Percentiles rank a stretch among this genome's conserved stretches.
phyloP scores from a whole-genome alignment of 2,329 filamentous ascomycete species.

The Shiraia bambusicola region DNA sequence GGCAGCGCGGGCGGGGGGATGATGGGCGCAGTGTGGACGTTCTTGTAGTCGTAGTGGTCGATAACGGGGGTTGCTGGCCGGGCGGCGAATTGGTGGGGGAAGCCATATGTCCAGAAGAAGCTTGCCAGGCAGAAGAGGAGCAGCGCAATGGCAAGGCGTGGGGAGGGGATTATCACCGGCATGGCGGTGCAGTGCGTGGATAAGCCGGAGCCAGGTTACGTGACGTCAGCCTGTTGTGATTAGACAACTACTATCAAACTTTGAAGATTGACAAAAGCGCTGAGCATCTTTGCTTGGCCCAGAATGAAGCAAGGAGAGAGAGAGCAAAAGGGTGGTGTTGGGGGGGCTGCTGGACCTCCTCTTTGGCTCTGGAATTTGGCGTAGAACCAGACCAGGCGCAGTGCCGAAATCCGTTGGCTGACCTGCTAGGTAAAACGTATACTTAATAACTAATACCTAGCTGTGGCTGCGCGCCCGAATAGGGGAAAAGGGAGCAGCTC shows the following conservation, averaged over 20 bases:
- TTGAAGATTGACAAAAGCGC: not conserved
- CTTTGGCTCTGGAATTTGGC: no score
- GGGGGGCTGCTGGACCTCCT: no score
- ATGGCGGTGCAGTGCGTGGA: slow-evolving; percentile 19
- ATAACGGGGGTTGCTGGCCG: slow-evolving; percentile 25
- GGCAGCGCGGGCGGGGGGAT: slow-evolving; percentile 20
- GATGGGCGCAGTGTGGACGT: slow-evolving; percentile 21
- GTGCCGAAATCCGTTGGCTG: no score
- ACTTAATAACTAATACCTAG: no score
- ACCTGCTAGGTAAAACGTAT: no score
- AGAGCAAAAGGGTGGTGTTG: no score
- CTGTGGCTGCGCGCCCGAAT: no score
- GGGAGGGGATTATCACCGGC: slow-evolving; percentile 37
- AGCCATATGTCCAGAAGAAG: slow-evolving; percentile 37
- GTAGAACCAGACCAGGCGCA: no score
- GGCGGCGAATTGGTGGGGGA: slow-evolving; percentile 21
- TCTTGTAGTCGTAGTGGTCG: slow-evolving; percentile 24
- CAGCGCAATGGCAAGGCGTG: slow-evolving; percentile 31
- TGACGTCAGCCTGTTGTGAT: not conserved
- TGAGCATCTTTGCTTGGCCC: no score
- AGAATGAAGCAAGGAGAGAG: no score
- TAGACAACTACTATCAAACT: not conserved
- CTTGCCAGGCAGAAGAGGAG: slow-evolving; percentile 30
- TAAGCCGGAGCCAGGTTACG: slow-evolving; percentile 1
- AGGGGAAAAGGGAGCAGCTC: no score